Conservation (phyloP, 2,329 filamentous ascomycete genomes). For the Epichloe sylvatica region DNA sequence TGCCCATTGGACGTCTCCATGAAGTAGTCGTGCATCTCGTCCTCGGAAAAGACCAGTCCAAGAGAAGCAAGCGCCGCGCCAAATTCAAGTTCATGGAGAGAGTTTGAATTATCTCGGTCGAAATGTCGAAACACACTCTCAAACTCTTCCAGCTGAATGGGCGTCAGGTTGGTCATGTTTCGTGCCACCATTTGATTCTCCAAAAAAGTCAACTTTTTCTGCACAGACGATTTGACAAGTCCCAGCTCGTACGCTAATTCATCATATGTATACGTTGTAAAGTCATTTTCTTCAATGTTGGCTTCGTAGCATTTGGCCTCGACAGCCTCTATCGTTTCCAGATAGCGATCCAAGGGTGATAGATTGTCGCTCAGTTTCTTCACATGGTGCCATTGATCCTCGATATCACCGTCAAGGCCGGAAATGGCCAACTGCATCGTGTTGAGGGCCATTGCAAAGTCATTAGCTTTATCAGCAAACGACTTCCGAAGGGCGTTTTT, state of each 20-base stretch:
- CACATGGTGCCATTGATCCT: slow-evolving; percentile 84
- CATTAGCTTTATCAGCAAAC: slow-evolving; percentile 96
- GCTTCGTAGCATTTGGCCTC: slow-evolving; percentile 87
- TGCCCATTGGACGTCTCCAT: slow-evolving; percentile 66
- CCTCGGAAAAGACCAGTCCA: slow-evolving; percentile 88
- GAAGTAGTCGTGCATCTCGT: slow-evolving; percentile 97
- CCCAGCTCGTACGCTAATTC: slow-evolving; percentile 88
- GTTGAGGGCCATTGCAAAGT: slow-evolving; percentile 89
- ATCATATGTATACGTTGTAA: slow-evolving; percentile 97
- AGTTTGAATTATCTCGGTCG: slow-evolving; percentile 83
- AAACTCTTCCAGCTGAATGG: slow-evolving; percentile 96
- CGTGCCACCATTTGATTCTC: slow-evolving; percentile 98
- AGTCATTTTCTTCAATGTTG: slow-evolving; percentile 98
- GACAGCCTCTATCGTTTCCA: slow-evolving; percentile 72
- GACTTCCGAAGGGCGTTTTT: slow-evolving; percentile 86
- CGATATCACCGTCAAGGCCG: slow-evolving; percentile 90
- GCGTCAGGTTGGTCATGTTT: slow-evolving; percentile 97
- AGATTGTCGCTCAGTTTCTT: slow-evolving; percentile 73
- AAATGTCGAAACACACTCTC: slow-evolving; percentile 98
- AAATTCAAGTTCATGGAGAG: slow-evolving; percentile 85
- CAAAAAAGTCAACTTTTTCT: slow-evolving; percentile 85
- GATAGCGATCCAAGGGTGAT: slow-evolving; percentile 76
- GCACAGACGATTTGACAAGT: slow-evolving; percentile 79
- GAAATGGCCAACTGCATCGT: slow-evolving; percentile 91
- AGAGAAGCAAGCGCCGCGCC: slow-evolving; percentile 89